A percentile compares a stretch with the other conserved stretches of the same genome.
These are phyloP conservation scores for Selaginella moellendorffii DNA, from an alignment of 75 land plant species.

Conservation along the genomic window DNA sequence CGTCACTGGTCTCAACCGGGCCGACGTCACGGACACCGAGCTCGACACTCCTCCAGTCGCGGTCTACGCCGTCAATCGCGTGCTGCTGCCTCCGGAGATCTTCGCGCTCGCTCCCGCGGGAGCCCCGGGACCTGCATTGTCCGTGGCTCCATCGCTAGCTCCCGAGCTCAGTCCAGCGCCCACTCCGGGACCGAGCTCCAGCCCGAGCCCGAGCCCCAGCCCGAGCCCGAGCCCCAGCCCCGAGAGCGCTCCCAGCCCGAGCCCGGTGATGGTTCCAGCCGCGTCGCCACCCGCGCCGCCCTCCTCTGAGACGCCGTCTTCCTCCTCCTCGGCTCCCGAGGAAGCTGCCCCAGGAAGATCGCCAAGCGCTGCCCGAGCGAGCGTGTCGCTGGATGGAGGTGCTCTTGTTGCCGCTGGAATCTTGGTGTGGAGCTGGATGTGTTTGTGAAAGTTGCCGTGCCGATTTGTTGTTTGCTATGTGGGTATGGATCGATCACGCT, in stretches of 20 bases:
- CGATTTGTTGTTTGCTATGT: no score
- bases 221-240: not conserved
- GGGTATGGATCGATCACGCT: not conserved
- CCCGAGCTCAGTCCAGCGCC: not conserved
- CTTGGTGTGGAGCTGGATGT: no score
- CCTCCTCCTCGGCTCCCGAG: not conserved
- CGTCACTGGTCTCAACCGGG: constrained; percentile 12
- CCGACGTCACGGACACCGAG: not conserved
- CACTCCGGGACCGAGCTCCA: constrained; percentile 2
- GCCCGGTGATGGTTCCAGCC: not conserved
- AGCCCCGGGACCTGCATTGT: not conserved
- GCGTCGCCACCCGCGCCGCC: not conserved
- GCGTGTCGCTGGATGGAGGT: no score
- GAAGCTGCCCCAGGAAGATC: not conserved
- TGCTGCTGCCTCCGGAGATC: constrained; percentile 17
- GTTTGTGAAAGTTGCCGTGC: no score
- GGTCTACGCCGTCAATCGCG: constrained; percentile 15
- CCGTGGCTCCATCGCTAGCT: not conserved
- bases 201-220: not conserved
- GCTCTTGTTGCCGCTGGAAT: no score
- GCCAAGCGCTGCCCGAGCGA: no score
- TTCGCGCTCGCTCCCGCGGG: constrained; percentile 3
- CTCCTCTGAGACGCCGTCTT: not conserved
- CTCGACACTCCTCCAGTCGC: constrained; percentile 14
- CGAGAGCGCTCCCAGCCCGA: not conserved